These are phyloP conservation scores for Yarrowia porcina DNA, from an alignment of 805 yeast genomes.

Conservation along the genomic window DNA sequence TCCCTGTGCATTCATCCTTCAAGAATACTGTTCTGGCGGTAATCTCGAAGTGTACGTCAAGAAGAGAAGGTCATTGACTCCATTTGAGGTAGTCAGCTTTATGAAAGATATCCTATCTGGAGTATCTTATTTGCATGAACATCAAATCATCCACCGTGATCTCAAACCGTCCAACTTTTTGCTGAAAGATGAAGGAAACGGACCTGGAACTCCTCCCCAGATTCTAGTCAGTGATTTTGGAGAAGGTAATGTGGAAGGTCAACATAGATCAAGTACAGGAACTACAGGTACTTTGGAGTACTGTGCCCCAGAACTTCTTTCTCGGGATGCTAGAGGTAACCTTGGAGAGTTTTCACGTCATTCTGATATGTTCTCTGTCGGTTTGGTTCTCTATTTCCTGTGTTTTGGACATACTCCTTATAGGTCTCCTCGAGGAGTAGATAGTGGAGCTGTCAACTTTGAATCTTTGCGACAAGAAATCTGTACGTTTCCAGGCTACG, in stretches of 20 bases:
- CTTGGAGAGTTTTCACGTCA: constrained; percentile 61
- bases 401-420: constrained; percentile 74
- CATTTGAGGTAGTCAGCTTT: constrained; percentile 63
- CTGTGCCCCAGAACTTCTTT: constrained; percentile 78
- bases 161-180: constrained; percentile 86
- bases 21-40: constrained; percentile 88
- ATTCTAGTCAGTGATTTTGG: constrained; percentile 86
- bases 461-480: constrained; percentile 41
- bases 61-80: constrained; percentile 32
- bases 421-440: constrained; percentile 32
- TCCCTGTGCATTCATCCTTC: constrained; percentile 76
- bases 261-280: constrained; percentile 64
- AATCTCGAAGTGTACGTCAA: constrained; percentile 66
- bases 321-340: constrained; percentile 36
- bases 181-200: constrained; percentile 39
- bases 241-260: constrained; percentile 76
- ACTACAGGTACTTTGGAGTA: constrained; percentile 85
- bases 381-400: constrained; percentile 73
- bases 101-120: constrained; percentile 69
- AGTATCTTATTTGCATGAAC: constrained; percentile 64
- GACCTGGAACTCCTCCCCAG: constrained; percentile 48
- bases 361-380: constrained; percentile 79
- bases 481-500: constrained; percentile 36
- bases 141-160: constrained; percentile 82
- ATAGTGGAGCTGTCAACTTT: constrained; percentile 33